A percentile compares a stretch with the other conserved stretches of the same genome.
These are phyloP conservation scores for Stereum hirsutum DNA, from an alignment of 1,284 basidiomycete genomes.

Conservation along the genomic window DNA sequence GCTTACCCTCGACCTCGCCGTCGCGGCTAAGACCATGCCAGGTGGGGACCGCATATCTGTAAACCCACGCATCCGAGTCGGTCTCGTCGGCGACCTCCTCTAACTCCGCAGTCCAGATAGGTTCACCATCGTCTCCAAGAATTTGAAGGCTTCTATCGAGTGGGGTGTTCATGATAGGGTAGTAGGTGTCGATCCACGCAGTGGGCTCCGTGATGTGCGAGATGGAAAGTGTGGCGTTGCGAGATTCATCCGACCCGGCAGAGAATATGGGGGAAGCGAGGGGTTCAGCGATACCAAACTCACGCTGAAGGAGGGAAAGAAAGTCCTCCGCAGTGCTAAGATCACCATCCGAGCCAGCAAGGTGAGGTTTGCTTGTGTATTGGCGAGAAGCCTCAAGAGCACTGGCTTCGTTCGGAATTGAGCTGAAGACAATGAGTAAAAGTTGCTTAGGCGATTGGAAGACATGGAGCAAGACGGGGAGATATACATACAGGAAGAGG, in stretches of 20 bases:
- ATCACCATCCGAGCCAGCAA: constrained; percentile 62
- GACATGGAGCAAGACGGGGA: not conserved
- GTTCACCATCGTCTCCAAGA: constrained; percentile 40
- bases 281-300: constrained; percentile 43
- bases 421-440: constrained; percentile 24
- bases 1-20: constrained; percentile 56
- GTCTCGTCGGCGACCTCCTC: constrained; percentile 57
- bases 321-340: constrained; percentile 55
- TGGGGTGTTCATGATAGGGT: constrained; percentile 75
- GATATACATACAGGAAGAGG: constrained; percentile 16
- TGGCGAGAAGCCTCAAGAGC: constrained; percentile 46
- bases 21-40: constrained; percentile 66
- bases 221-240: constrained; percentile 49
- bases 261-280: constrained; percentile 44
- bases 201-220: constrained; percentile 37
- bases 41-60: constrained; percentile 46
- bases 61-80: constrained; percentile 56
- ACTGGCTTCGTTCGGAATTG: constrained; percentile 45
- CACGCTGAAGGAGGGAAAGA: constrained; percentile 51
- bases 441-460: not conserved
- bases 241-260: constrained; percentile 58
- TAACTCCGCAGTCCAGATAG: constrained; percentile 63
- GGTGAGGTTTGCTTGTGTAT: constrained; percentile 62
- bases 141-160: constrained; percentile 56
- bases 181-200: constrained; percentile 80